A percentile compares a stretch with the other conserved stretches of the same genome.
phyloP scores from a whole-genome alignment of 768 basidiomycete species.

The Lactarius pseudohatsudake region DNA sequence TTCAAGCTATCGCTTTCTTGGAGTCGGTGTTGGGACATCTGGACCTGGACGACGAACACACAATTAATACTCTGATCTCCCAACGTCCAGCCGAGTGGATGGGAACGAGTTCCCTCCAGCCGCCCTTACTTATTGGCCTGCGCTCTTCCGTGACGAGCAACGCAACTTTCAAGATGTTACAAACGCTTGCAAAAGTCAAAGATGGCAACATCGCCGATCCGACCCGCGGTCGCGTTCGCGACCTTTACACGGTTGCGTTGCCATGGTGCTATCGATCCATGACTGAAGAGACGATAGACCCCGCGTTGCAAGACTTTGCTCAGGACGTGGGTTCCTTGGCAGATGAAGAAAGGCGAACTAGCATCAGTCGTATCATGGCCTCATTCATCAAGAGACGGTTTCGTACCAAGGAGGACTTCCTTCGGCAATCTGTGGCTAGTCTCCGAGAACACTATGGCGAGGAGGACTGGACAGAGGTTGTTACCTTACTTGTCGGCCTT shows the following conservation, averaged over 20 bases:
- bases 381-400: slow-evolving; percentile 87
- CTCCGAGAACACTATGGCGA: slow-evolving; percentile 82
- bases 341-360: slow-evolving; percentile 65
- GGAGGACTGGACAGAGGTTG: slow-evolving; percentile 75
- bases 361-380: slow-evolving; percentile 83
- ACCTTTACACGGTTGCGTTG: slow-evolving; percentile 76
- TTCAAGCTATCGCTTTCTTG: slow-evolving; percentile 62
- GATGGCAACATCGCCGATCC: slow-evolving; percentile 70
- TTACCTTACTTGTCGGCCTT: slow-evolving; percentile 82
- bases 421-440: slow-evolving; percentile 82
- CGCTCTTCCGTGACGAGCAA: slow-evolving; percentile 72
- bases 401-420: slow-evolving; percentile 90
- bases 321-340: slow-evolving; percentile 72
- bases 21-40: slow-evolving; percentile 63
- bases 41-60: slow-evolving; percentile 67
- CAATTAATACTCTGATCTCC: slow-evolving; percentile 64
- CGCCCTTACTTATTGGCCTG: slow-evolving; percentile 70
- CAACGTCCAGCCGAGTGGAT: slow-evolving; percentile 74
- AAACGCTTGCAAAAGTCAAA: slow-evolving; percentile 56
- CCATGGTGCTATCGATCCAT: slow-evolving; percentile 88
- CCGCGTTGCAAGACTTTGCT: slow-evolving; percentile 66
- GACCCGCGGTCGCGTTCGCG: slow-evolving; percentile 69
- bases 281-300: slow-evolving; percentile 58
- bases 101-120: slow-evolving; percentile 62
- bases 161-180: slow-evolving; percentile 67